phyloP scores from a whole-genome alignment of 306 rosid species.

The Malus sylvestris region DNA sequence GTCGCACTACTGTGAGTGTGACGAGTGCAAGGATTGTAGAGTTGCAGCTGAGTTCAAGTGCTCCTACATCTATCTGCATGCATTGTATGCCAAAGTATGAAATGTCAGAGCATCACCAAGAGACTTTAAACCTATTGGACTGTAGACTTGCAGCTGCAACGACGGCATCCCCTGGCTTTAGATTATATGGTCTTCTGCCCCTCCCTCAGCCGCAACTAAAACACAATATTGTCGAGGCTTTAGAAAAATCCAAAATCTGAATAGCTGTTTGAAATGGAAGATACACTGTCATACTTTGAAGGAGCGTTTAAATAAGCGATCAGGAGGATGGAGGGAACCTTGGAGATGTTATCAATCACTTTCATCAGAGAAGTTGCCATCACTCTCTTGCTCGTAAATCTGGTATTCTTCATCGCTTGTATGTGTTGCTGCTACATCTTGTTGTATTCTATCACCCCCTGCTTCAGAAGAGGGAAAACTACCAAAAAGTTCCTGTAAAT shows the following conservation, averaged over 20 bases:
- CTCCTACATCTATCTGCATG: too few relatives aligned
- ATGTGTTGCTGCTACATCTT: conserved; percentile 15
- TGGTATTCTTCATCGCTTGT: conserved; percentile 60
- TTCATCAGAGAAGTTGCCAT: conserved; percentile 33
- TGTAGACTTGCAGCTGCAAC: not conserved
- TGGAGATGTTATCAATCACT: conserved; percentile 8
- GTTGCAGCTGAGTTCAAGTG: too few relatives aligned
- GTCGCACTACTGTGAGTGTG: too few relatives aligned
- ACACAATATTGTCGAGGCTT: not conserved
- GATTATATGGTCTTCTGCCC: not conserved
- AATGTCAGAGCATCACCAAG: too few relatives aligned
- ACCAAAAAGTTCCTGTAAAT: conserved; percentile 75
- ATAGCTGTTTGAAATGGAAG: not conserved
- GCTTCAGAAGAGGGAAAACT: conserved; percentile 53
- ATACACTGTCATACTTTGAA: too few relatives aligned
- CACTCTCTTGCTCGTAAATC: conserved; percentile 60
- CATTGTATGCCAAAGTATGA: too few relatives aligned
- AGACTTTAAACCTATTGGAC: too few relatives aligned
- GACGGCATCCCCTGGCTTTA: not conserved
- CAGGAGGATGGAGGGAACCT: not conserved
- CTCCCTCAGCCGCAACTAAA: not conserved
- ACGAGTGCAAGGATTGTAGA: too few relatives aligned
- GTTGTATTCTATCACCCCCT: conserved; percentile 16
- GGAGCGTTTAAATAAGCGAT: too few relatives aligned
- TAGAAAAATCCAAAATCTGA: not conserved